These are phyloP conservation scores for Colletotrichum plurivorum DNA, from an alignment of 2,329 filamentous ascomycete species.

Conservation along the genomic window DNA sequence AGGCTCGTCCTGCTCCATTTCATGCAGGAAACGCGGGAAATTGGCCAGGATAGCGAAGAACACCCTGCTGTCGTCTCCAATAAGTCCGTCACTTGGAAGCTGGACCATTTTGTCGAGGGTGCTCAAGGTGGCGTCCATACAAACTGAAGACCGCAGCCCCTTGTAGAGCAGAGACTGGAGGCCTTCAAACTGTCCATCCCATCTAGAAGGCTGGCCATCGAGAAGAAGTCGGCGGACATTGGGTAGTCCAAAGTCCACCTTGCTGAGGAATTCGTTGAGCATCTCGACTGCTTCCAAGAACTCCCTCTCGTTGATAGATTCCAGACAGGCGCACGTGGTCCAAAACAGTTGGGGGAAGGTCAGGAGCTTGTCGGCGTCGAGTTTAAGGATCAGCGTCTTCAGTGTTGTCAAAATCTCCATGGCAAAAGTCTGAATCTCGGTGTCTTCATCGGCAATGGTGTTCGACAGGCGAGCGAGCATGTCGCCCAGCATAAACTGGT, in stretches of 20 bases:
- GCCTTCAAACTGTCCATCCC: constrained; percentile 92
- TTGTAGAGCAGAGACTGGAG: constrained; percentile 91
- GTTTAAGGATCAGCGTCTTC: constrained; percentile 89
- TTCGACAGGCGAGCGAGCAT: constrained; percentile 97
- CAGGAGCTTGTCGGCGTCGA: constrained; percentile 83
- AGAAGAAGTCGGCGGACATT: constrained; percentile 78
- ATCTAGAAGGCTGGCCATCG: constrained; percentile 85
- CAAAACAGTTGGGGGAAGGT: constrained; percentile 97
- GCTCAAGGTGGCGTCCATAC: constrained; percentile 82
- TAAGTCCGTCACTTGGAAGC: constrained; percentile 83
- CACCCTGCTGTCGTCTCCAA: constrained; percentile 86
- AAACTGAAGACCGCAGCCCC: constrained; percentile 88
- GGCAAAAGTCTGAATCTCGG: constrained; percentile 95
- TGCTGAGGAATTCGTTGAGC: constrained; percentile 87
- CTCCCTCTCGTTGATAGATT: constrained; percentile 96
- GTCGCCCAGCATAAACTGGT: constrained; percentile 94
- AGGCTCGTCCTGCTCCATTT: constrained; percentile 76
- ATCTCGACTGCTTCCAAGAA: constrained; percentile 93
- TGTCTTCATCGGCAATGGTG: constrained; percentile 94
- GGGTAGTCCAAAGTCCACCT: constrained; percentile 83
- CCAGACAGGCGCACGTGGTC: constrained; percentile 96
- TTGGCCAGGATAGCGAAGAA: constrained; percentile 94
- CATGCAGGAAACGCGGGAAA: constrained; percentile 85
- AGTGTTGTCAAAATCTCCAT: constrained; percentile 98
- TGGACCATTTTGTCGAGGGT: constrained; percentile 84